Evolutionary conservation across 352 stramenopile species (phyloP), one percentile per base, ranked within the genome.

Genomic region (Globisporangium paddicum): DNA sequence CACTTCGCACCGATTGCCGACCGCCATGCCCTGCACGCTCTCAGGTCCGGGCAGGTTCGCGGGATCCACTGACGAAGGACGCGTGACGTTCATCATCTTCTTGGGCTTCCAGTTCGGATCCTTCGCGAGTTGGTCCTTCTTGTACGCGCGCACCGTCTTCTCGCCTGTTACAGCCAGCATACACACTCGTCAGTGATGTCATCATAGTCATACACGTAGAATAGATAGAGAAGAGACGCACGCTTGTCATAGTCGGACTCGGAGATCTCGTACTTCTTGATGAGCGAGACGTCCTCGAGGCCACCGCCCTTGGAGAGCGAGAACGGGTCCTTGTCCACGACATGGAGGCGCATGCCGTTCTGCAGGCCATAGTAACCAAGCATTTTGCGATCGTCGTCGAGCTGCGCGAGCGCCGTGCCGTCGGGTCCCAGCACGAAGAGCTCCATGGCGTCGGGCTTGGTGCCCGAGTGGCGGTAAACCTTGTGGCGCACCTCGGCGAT

Each of bases 241-340:
- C 96, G 88, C 58, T 98, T 98, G 72, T 99, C 80, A 76, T 99
- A 99, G 63, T 99, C 96, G 42, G 98, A 96, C 48, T 99, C 98
- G 0, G 79, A 96, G 77, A 99, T 99, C 63, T 89, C 71, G 73
- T 99, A 99, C 78, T 99, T 99, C 60, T 98, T 65, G 23, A 99
- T 86, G 46, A 99, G 81, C 9, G 88, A 95, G 10, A 97, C 88
- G 70, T 99, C 95, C 67, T 99, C 97, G 13, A 99, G 93, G 5
- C 93, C 96, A 18, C 98, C 97, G 46, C 89, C 86, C 34, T 77
- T 87, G 25, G 92, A 97, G 19, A 98, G 77, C 32, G 96, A 99
- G 75, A 98, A 96, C 32, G 97, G 97, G 85, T 99, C 95, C 23
- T 90, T 89, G 70, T 99, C 96, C 42, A 98, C 72, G 42, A 98